Conservation (phyloP, 1,139 yeast species). For the Candida smagusa region DNA sequence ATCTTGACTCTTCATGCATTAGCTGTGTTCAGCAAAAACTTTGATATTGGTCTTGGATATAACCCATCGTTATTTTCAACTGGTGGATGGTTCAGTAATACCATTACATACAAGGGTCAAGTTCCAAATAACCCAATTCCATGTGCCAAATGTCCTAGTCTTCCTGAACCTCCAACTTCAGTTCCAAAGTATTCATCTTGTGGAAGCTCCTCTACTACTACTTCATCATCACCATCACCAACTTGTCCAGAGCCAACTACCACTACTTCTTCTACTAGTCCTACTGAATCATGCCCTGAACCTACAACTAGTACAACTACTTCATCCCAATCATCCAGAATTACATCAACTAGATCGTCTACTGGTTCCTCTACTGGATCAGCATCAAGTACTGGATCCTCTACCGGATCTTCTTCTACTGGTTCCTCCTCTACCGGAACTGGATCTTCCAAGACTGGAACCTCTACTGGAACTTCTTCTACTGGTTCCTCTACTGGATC, state of each 20-base stretch:
- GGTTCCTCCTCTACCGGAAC: no score
- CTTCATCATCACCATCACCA: not conserved
- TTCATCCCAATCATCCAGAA: no score
- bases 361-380: not conserved
- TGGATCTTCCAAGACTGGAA: no score
- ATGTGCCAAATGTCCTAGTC: slow-evolving; percentile 8
- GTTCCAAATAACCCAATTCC: slow-evolving; percentile 16
- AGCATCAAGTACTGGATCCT: not conserved
- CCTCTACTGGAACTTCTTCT: no score
- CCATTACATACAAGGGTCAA: slow-evolving; percentile 15
- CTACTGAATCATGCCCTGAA: no score
- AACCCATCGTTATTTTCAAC: slow-evolving; percentile 11
- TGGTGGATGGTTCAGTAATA: slow-evolving; percentile 14
- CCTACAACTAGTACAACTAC: no score
- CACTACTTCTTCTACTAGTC: not conserved
- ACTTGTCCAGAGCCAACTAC: not conserved
- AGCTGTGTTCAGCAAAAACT: slow-evolving; percentile 6
- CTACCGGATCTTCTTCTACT: no score
- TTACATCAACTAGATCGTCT: no score
- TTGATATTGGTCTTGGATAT: slow-evolving; percentile 22
- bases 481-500: not conserved
- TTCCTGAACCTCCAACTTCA: no score
- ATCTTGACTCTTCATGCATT: slow-evolving; percentile 12
- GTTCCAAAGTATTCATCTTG: not conserved
- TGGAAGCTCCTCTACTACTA: not conserved